Evolutionary conservation across 352 stramenopile species (phyloP), one percentile per base, ranked within the genome.

Genomic region (Hyaloperonospora arabidopsidis): DNA sequence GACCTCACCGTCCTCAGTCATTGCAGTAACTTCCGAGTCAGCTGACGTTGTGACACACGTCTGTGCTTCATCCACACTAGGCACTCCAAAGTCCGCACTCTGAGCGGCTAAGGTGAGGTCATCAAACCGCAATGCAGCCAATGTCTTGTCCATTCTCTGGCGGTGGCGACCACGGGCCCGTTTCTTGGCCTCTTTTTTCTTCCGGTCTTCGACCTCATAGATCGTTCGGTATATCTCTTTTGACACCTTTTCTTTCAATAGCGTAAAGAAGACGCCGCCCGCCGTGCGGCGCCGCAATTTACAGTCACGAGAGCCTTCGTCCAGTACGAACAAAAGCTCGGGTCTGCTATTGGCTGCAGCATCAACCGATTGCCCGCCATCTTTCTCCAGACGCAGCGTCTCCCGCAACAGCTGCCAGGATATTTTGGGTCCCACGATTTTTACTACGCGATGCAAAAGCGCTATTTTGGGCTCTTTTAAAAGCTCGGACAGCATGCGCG

Each of bases 181-280:
- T 46, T 86, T 86, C 65, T 86, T 84, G 32, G 65, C 61, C 25
- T 86, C 74, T 58, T 91, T 88, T 63, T 91, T 91, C 49, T 84
- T 72, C 29, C 70, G 51, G 32, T 83, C 69, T 52, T 91, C 80
- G 15, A 91, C 63, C 51, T 80, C 76, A 52, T 88, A 91, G 51
- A 91, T 88, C 14, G 78, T 63, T 17, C 76, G 74, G 58, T 91
- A 91, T 49, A 67, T 65, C 18, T 91, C 78, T 41, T 77, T 79
- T 0, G 70, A 51, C 68, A 87, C 80, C 34, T 76, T 67, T 0
- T 78, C 68, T 45, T 84, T 80, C 21, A 91, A 62, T 28, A 89
- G 66, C 36, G 72, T 67, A 40, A 91, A 77, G 52, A 76, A 91
- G 2, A 87, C 70, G 19, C 78, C 80, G 17, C 80, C 80, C 15